Percentiles rank a stretch among this genome's conserved stretches.
Evolutionary conservation across 345 rosid genomes (phyloP).

Genomic region (Eucalyptus tenuipes): DNA sequence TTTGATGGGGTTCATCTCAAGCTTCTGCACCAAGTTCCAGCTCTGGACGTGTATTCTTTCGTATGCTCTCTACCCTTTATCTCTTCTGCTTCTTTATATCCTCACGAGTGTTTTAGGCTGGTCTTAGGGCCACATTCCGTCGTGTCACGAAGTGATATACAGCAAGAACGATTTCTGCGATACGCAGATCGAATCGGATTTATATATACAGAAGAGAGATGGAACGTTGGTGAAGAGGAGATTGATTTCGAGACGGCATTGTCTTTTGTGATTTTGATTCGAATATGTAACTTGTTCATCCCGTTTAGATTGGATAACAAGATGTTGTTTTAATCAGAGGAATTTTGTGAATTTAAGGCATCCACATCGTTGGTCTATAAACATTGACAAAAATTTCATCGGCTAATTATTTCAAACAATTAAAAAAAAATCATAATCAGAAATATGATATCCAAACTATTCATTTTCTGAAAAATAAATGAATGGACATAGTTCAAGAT

Average conservation of each 20-base stretch:
- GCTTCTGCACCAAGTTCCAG: slow-evolving; percentile 11
- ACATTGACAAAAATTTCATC: fast-evolving
- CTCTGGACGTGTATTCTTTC: slow-evolving; percentile 21
- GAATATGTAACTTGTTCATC: neutral
- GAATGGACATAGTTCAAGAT: fast-evolving
- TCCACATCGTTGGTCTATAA: neutral
- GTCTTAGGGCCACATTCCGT: neutral
- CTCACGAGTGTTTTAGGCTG: slow-evolving; percentile 22
- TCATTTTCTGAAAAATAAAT: neutral
- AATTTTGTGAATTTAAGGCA: neutral
- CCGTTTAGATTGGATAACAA: neutral
- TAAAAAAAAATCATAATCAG: fast-evolving
- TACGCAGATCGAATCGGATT: neutral
- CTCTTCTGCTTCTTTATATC: slow-evolving; percentile 18
- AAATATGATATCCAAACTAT: neutral
- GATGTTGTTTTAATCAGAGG: neutral
- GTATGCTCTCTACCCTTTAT: slow-evolving; percentile 19
- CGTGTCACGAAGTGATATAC: neutral
- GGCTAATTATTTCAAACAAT: neutral
- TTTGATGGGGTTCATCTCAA: slow-evolving; percentile 9
- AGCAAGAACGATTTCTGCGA: neutral
- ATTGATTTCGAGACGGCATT: neutral
- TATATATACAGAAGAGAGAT: neutral
- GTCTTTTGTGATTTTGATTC: neutral
- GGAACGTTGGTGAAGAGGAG: neutral